Percentiles rank a stretch among this genome's conserved stretches.
phyloP scores from a whole-genome alignment of 1,284 basidiomycete species.

The Gastroboletus turbinatus region DNA sequence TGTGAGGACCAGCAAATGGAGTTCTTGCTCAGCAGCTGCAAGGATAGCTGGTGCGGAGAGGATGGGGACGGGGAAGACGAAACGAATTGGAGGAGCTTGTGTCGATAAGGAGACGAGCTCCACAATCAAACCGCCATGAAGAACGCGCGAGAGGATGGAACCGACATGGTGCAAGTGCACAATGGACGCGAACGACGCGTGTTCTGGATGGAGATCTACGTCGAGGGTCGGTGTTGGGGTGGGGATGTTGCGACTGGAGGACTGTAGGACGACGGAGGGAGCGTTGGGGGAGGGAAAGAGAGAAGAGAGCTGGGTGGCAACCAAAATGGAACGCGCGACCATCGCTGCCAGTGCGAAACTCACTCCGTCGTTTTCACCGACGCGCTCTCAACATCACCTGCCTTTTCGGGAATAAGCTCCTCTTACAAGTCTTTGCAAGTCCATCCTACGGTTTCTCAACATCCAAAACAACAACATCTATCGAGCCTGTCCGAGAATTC shows the following conservation, averaged over 20 bases:
- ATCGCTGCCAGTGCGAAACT: constrained; percentile 13
- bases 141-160: constrained; percentile 70
- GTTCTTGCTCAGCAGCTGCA: constrained; percentile 54
- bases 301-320: constrained; percentile 64
- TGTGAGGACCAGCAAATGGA: constrained; percentile 75
- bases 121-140: constrained; percentile 73
- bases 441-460: too few relatives aligned
- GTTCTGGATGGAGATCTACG: constrained; percentile 64
- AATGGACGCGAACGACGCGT: constrained; percentile 66
- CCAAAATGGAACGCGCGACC: constrained; percentile 49
- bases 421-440: background rate
- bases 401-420: constrained; percentile 25
- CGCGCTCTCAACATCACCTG: constrained; percentile 9
- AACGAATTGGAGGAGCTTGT: constrained; percentile 63
- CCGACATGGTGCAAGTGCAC: constrained; percentile 62
- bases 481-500: constrained; percentile 9
- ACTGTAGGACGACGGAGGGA: constrained; percentile 55
- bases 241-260: constrained; percentile 53
- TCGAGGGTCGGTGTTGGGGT: constrained; percentile 42
- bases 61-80: constrained; percentile 76
- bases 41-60: constrained; percentile 67
- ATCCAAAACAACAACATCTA: too few relatives aligned
- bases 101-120: constrained; percentile 75
- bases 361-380: background rate
- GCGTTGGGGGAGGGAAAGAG: constrained; percentile 54